These are phyloP conservation scores for Chalaropsis thielavioides DNA, from an alignment of 2,329 filamentous ascomycete species.

Conservation along the genomic window DNA sequence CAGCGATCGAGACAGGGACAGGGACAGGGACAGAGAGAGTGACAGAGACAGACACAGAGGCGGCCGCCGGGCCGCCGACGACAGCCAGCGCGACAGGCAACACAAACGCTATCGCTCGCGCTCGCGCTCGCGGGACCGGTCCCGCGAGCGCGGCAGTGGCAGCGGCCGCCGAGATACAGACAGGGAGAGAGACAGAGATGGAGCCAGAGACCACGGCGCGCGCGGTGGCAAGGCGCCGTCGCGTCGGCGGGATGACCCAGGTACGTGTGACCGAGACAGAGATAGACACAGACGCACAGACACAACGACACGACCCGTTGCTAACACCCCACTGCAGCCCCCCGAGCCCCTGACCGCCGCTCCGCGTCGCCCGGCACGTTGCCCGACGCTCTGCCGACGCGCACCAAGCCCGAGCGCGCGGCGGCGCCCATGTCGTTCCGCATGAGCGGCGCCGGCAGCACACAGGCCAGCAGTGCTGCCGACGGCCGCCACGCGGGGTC, in stretches of 20 bases:
- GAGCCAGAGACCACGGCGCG: constrained; percentile 11
- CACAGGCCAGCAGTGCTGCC: too few species aligned
- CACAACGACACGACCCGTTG: background rate
- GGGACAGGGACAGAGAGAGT: constrained; percentile 24
- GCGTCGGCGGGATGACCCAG: constrained; percentile 13
- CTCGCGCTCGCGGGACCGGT: constrained; percentile 3
- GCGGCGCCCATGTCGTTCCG: constrained; percentile 26
- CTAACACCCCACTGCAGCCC: constrained; percentile 17
- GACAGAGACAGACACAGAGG: constrained; percentile 27
- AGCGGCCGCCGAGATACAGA: constrained; percentile 13
- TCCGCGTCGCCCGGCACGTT: constrained; percentile 24
- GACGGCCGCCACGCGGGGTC: background rate
- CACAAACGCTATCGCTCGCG: constrained; percentile 14
- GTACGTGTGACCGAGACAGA: constrained; percentile 18
- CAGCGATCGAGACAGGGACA: constrained; percentile 22
- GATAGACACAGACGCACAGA: background rate
- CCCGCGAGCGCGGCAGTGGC: constrained; percentile 27
- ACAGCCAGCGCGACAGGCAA: background rate
- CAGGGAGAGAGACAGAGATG: constrained; percentile 22
- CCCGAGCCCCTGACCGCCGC: constrained; percentile 23
- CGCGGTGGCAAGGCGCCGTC: constrained; percentile 10
- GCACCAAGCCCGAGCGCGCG: constrained; percentile 22
- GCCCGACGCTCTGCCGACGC: constrained; percentile 25
- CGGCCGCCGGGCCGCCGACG: background rate
- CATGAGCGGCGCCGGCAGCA: constrained; percentile 20